These are phyloP conservation scores for Cyathus striatus DNA, from an alignment of 768 basidiomycete genomes.

Conservation along the genomic window DNA sequence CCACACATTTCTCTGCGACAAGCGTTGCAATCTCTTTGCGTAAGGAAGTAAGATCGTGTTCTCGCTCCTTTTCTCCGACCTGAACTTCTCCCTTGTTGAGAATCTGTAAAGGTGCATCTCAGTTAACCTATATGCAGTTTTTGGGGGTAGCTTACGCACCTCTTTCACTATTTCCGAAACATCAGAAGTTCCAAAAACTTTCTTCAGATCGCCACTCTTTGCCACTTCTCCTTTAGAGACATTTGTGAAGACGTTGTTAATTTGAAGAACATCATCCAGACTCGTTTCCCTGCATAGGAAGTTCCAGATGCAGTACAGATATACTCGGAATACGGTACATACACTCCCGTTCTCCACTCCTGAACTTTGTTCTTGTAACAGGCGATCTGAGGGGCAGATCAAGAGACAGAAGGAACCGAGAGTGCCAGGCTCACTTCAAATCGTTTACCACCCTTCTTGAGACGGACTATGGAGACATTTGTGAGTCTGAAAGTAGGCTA, in stretches of 20 bases:
- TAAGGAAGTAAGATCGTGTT: conserved; percentile 79
- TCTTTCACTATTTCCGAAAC: conserved; percentile 74
- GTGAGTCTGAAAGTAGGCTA: conserved; percentile 59
- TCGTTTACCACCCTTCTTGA: conserved; percentile 96
- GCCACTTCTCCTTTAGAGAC: conserved; percentile 96
- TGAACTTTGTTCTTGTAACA: conserved; percentile 99
- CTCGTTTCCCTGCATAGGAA: conserved; percentile 67
- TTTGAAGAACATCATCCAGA: conserved; percentile 94
- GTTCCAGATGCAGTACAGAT: too few species aligned
- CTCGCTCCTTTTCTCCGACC: conserved; percentile 94
- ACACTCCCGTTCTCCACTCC: conserved; percentile 92
- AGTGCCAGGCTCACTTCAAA: conserved; percentile 75
- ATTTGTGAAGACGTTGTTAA: conserved; percentile 92
- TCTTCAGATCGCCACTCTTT: conserved; percentile 83
- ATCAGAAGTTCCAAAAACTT: conserved; percentile 81
- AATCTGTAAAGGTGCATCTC: conserved; percentile 69
- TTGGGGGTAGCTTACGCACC: conserved; percentile 41
- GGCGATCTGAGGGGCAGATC: conserved; percentile 74
- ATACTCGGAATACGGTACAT: conserved; percentile 31
- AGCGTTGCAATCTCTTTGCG: conserved; percentile 89
- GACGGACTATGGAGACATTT: conserved; percentile 92
- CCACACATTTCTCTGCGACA: conserved; percentile 94
- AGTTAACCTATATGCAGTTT: too few species aligned
- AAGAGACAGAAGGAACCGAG: background rate
- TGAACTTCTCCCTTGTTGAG: conserved; percentile 95